Percentiles rank a stretch among this genome's conserved stretches.
These are phyloP conservation scores for Hypoxylon subgilvum DNA, from an alignment of 495 filamentous ascomycete genomes.

Conservation along the genomic window DNA sequence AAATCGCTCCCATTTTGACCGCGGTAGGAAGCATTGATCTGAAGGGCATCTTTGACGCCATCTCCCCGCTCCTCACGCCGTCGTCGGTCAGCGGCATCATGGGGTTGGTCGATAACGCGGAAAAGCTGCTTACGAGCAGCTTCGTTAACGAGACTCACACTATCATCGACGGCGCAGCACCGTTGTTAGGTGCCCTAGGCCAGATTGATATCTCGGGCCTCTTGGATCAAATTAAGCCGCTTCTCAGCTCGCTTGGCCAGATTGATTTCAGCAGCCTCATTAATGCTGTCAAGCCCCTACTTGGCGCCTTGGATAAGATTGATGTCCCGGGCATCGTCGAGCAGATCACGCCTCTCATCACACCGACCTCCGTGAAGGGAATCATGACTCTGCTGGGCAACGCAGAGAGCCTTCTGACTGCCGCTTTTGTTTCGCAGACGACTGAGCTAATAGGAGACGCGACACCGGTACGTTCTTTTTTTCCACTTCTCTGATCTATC, in stretches of 20 bases:
- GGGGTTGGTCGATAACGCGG: slow-evolving; percentile 53
- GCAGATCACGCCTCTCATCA: slow-evolving; percentile 50
- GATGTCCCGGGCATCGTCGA: slow-evolving; percentile 48
- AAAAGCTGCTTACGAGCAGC: slow-evolving; percentile 47
- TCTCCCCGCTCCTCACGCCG: slow-evolving; percentile 50
- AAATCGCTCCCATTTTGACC: slow-evolving; percentile 47
- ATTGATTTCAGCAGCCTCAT: slow-evolving; percentile 43
- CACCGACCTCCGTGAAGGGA: slow-evolving; percentile 46
- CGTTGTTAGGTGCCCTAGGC: slow-evolving; percentile 40
- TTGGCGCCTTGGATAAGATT: slow-evolving; percentile 41
- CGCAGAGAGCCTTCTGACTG: slow-evolving; percentile 48
- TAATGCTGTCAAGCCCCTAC: slow-evolving; percentile 47
- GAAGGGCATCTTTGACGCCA: slow-evolving; percentile 46
- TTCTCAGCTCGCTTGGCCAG: slow-evolving; percentile 39
- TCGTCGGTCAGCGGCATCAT: slow-evolving; percentile 50
- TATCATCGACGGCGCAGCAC: slow-evolving; percentile 44
- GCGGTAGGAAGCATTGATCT: slow-evolving; percentile 51
- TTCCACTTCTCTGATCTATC: neutral
- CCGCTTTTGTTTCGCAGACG: slow-evolving; percentile 54
- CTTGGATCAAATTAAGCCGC: slow-evolving; percentile 42
- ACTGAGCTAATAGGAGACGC: slow-evolving; percentile 57
- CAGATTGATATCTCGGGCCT: slow-evolving; percentile 45
- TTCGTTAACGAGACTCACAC: slow-evolving; percentile 56
- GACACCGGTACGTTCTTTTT: slow-evolving; percentile 52
- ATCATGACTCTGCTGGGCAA: slow-evolving; percentile 51